phyloP scores from a whole-genome alignment of 129 eudicot species.

The Gnaphalium uliginosum region DNA sequence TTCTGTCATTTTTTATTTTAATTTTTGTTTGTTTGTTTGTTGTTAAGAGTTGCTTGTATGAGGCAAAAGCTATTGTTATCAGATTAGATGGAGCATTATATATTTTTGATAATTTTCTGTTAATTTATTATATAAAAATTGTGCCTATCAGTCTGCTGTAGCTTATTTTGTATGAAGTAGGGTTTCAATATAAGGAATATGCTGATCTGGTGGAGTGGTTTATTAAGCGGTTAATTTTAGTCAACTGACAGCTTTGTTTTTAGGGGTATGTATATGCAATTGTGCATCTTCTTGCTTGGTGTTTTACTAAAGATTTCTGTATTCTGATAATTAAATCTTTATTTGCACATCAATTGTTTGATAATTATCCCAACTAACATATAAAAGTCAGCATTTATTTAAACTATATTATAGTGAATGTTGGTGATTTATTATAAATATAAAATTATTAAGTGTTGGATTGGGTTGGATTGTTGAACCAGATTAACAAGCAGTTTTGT shows the following conservation, averaged over 20 bases:
- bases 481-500: conserved; percentile 30
- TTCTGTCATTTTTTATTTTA: conserved; percentile 3
- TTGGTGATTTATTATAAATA: not conserved
- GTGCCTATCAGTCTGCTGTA: not conserved
- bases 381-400: not conserved
- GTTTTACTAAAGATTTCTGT: not conserved
- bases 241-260: conserved; percentile 25
- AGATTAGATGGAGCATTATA: conserved; percentile 20
- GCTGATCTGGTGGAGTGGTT: conserved; percentile 25
- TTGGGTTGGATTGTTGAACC: conserved; percentile 8
- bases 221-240: conserved; percentile 21
- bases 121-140: not conserved
- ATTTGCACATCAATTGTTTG: not conserved
- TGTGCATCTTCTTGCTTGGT: not conserved
- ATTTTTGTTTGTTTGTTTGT: not conserved
- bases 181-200: conserved; percentile 22
- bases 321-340: not conserved
- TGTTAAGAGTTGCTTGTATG: conserved; percentile 10
- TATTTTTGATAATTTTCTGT: not conserved
- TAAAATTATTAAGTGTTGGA: not conserved
- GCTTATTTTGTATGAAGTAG: not conserved
- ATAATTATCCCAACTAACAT: not conserved
- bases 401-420: no score
- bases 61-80: conserved; percentile 15
- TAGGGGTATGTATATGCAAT: conserved; percentile 15